Conservation (phyloP, 2,329 filamentous ascomycete species). For the Daldinia eschscholtzii region DNA sequence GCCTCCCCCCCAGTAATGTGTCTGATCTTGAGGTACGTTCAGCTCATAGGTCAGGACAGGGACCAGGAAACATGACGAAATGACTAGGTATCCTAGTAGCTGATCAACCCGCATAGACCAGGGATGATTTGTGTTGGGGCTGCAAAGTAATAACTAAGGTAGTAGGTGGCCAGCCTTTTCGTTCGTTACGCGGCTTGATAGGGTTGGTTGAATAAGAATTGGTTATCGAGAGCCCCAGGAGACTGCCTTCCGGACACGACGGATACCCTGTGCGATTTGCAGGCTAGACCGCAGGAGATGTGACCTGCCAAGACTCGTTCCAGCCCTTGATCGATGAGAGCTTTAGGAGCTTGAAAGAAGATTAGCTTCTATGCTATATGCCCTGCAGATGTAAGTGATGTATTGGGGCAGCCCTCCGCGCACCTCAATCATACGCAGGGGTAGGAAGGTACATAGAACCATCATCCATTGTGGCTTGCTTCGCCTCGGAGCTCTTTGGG, state of each 20-base stretch:
- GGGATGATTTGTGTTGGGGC: slow-evolving; percentile 45
- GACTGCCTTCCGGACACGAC: slow-evolving; percentile 35
- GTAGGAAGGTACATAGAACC: slow-evolving; percentile 35
- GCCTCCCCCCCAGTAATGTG: slow-evolving; percentile 37
- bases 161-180: slow-evolving; percentile 40
- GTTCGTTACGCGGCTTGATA: slow-evolving; percentile 43
- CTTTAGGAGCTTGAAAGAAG: slow-evolving; percentile 22
- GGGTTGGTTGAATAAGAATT: slow-evolving; percentile 37
- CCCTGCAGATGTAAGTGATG: slow-evolving; percentile 43
- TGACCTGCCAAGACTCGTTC: slow-evolving; percentile 37
- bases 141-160: slow-evolving; percentile 39
- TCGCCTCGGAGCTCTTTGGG: slow-evolving; percentile 31
- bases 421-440: slow-evolving; percentile 36
- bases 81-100: slow-evolving; percentile 43
- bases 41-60: slow-evolving; percentile 38
- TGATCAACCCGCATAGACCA: slow-evolving; percentile 46
- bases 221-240: slow-evolving; percentile 39
- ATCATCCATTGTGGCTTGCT: slow-evolving; percentile 45
- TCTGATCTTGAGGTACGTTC: slow-evolving; percentile 38
- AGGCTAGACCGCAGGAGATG: slow-evolving; percentile 42
- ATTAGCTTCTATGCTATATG: slow-evolving; percentile 36
- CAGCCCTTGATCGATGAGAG: slow-evolving; percentile 22
- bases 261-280: slow-evolving; percentile 39
- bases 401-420: slow-evolving; percentile 39
- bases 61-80: slow-evolving; percentile 47